phyloP scores from a whole-genome alignment of 1,139 yeast species.

The Insectozyma bohioensis region DNA sequence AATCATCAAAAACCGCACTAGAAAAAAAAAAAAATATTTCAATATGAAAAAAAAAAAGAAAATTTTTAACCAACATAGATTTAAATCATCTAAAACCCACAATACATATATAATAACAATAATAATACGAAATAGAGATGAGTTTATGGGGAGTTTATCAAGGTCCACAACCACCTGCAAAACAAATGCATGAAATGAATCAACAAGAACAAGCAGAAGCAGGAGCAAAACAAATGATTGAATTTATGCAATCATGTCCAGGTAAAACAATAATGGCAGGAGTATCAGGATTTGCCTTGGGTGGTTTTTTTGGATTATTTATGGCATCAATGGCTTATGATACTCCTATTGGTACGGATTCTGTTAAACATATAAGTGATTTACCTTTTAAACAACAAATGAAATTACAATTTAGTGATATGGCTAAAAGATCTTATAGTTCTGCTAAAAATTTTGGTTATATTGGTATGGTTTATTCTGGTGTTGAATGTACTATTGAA shows the following conservation, averaged over 20 bases:
- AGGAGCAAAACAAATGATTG: slow-evolving; percentile 84
- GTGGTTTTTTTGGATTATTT: slow-evolving; percentile 94
- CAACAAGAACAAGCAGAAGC: slow-evolving; percentile 92
- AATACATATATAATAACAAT: too few relatives aligned
- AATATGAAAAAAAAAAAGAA: too few relatives aligned
- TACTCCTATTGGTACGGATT: slow-evolving; percentile 67
- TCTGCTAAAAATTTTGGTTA: slow-evolving; percentile 95
- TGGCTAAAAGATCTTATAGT: slow-evolving; percentile 83
- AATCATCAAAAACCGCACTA: too few relatives aligned
- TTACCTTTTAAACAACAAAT: slow-evolving; percentile 91
- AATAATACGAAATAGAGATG: too few relatives aligned
- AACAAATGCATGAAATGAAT: slow-evolving; percentile 67
- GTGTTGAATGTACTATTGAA: slow-evolving; percentile 92
- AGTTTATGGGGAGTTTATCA: slow-evolving; percentile 22
- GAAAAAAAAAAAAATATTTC: too few relatives aligned
- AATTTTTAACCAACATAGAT: too few relatives aligned
- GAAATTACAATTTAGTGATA: slow-evolving; percentile 86
- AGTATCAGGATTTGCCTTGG: slow-evolving; percentile 90
- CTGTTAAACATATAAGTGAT: slow-evolving; percentile 62
- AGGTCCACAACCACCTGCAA: slow-evolving; percentile 26
- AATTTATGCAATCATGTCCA: slow-evolving; percentile 89
- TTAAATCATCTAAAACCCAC: too few relatives aligned
- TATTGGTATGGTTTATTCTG: slow-evolving; percentile 90
- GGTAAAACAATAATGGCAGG: slow-evolving; percentile 93
- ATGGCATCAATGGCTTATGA: slow-evolving; percentile 94